A percentile compares a stretch with the other conserved stretches of the same genome.
Conservation (phyloP, 495 filamentous ascomycete species). For the Jackrogersella minutella region DNA sequence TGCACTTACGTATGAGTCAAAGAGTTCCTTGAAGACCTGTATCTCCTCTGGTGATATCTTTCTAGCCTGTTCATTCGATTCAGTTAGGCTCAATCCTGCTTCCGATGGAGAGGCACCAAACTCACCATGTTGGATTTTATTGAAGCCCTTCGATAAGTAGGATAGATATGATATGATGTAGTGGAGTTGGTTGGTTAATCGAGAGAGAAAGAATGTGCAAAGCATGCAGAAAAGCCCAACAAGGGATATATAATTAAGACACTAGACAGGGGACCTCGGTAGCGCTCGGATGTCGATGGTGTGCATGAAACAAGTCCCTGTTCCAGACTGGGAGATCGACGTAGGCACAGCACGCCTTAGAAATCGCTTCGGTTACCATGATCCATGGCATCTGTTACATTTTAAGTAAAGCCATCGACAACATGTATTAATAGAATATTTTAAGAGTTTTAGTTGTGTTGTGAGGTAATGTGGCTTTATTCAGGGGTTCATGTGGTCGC, state of each 20-base stretch:
- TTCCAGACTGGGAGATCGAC: constrained; percentile 34
- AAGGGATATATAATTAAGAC: constrained; percentile 6
- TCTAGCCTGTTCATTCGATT: constrained; percentile 41
- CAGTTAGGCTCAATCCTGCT: background rate
- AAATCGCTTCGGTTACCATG: background rate
- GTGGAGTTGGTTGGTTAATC: background rate
- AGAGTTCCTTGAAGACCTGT: constrained; percentile 47
- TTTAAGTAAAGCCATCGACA: too few relatives aligned
- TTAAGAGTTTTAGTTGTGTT: too few relatives aligned
- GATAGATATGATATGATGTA: background rate
- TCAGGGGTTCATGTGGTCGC: too few relatives aligned
- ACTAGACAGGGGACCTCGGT: background rate
- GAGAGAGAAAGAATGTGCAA: background rate
- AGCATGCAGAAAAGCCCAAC: background rate
- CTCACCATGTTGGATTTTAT: constrained; percentile 12
- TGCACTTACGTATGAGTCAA: constrained; percentile 45
- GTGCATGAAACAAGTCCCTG: constrained; percentile 35
- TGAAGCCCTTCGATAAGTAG: background rate
- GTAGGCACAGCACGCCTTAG: constrained; percentile 18
- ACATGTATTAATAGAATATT: too few relatives aligned
- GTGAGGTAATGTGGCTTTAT: too few relatives aligned
- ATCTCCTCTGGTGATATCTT: constrained; percentile 45
- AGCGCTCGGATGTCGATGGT: constrained; percentile 17
- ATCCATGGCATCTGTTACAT: constrained; percentile 1
- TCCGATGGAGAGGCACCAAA: background rate